Evolutionary conservation across 495 filamentous ascomycete species (phyloP).

Genomic region (Aspergillus baeticus): DNA sequence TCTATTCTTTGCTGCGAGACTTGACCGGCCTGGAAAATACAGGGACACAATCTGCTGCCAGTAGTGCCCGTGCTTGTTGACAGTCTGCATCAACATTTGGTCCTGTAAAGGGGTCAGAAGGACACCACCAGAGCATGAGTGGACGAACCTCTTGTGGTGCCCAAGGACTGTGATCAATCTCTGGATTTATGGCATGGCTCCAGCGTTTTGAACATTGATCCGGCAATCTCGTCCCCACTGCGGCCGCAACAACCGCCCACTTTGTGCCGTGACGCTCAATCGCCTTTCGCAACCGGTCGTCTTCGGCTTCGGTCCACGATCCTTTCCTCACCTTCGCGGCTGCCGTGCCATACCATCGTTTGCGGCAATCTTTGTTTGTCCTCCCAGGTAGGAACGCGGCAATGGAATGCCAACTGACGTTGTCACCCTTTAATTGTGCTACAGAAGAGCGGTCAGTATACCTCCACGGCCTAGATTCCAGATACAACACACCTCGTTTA

Average conservation of each 20-base stretch:
- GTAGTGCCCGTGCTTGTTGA: constrained; percentile 6
- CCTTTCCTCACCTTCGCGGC: constrained; percentile 2
- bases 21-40: not conserved
- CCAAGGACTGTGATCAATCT: constrained; percentile 11
- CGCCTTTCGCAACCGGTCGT: constrained; percentile 1
- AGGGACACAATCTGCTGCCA: constrained; percentile 6
- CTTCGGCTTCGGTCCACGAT: constrained; percentile 1
- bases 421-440: constrained; percentile 6
- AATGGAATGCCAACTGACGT: constrained; percentile 6
- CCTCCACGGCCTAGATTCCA: not conserved
- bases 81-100: not conserved
- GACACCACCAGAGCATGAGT: not conserved
- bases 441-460: not conserved
- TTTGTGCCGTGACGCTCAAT: constrained; percentile 9
- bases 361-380: constrained; percentile 7
- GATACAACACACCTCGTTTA: not conserved
- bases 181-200: constrained; percentile 8
- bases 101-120: not conserved
- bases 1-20: constrained; percentile 3
- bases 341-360: constrained; percentile 7
- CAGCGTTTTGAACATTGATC: constrained; percentile 11
- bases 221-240: not conserved
- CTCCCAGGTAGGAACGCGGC: constrained; percentile 2
- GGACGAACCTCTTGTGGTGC: not conserved
- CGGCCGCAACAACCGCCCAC: constrained; percentile 7